Base-by-base conservation (phyloP, 192 early-diverging fungal genomes). In the Backusella westeae region DNA sequence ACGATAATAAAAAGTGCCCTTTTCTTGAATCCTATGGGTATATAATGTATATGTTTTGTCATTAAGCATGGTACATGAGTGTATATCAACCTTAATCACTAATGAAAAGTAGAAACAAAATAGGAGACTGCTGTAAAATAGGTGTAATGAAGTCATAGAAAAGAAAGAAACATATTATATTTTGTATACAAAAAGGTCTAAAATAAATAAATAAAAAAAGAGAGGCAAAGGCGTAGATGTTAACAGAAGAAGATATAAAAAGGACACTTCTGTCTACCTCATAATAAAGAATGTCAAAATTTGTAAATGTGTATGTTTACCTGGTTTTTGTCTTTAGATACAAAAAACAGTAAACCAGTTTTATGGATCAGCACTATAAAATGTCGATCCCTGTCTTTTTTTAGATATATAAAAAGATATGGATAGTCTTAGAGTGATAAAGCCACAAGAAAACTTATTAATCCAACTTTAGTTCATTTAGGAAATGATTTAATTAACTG, bases 91-190 rank as follows among this genome's bases (percentile, higher is more conserved):
- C 46, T 49, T 49, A 49, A 49, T 49, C 12, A 17, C 15, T 49
- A 59, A 59, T 23, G 8, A 12, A 59, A 59, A 59, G 6, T 19
- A 21, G 3, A 59, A 59, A 59, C n/a, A 59, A 59, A 26, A 59
- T 26, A 59, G 53, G 53, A 10, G 53, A 26, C n/a, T 9, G 21
- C 21, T 23, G 2, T 23, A 59, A 29, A 63, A 63, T 63, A 63
- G n/a, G 21, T 29, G 12, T 63, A 63, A 63, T 63, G 56, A 63
- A 63, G 56, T 63, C 56, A 63, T 63, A 26, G 56, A 63, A 63
- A 63, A 21, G 19, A 53, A 14, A 29, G 26, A 63, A 63, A 3
- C 23, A 29, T 29, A 14, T 4, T 21, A 26, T 10, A 56, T 59
- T 8, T 59, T 59, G 56, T 59, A 59, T 59, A 59, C 19, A 59